Evolutionary conservation across 495 filamentous ascomycete species (phyloP).

Genomic region (Podospora conica): DNA sequence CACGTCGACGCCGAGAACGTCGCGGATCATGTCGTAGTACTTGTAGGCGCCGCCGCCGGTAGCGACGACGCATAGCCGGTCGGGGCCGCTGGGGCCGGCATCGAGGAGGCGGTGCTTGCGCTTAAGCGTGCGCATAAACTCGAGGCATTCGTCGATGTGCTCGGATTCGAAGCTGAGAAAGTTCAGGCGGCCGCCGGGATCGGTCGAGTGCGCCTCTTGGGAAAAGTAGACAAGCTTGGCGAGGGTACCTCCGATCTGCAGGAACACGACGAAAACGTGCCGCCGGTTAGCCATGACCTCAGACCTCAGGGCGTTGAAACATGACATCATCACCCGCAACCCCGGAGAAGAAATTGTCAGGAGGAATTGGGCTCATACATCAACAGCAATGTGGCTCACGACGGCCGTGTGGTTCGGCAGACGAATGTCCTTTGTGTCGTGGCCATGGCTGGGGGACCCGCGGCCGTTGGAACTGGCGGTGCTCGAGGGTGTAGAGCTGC

Average conservation of each 20-base stretch:
- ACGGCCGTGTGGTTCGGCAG: conserved; percentile 87
- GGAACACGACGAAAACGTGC: too few species aligned
- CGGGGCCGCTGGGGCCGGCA: conserved; percentile 43
- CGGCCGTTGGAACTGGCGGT: conserved; percentile 53
- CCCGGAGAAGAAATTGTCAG: not conserved
- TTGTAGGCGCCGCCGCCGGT: conserved; percentile 95
- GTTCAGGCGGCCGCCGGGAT: conserved; percentile 83
- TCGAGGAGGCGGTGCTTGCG: conserved; percentile 68
- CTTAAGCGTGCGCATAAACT: conserved; percentile 78
- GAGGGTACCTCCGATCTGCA: conserved; percentile 86
- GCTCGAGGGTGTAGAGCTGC: conserved; percentile 45
- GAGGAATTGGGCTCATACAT: conserved; percentile 53
- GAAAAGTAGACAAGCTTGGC: conserved; percentile 97
- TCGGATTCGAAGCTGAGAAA: conserved; percentile 96
- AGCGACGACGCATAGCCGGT: conserved; percentile 80
- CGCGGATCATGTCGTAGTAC: conserved; percentile 83
- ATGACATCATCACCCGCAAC: conserved; percentile 19
- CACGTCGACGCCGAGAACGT: conserved; percentile 71
- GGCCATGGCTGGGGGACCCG: conserved; percentile 44
- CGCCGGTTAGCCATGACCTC: conserved; percentile 7
- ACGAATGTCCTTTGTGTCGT: conserved; percentile 88
- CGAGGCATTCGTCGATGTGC: conserved; percentile 81
- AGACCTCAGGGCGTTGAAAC: not conserved
- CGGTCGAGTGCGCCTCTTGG: conserved; percentile 68
- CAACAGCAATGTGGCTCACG: conserved; percentile 92